Percentiles rank a stretch among this genome's conserved stretches.
Evolutionary conservation across 345 rosid genomes (phyloP).

Genomic region (Passiflora organensis): DNA sequence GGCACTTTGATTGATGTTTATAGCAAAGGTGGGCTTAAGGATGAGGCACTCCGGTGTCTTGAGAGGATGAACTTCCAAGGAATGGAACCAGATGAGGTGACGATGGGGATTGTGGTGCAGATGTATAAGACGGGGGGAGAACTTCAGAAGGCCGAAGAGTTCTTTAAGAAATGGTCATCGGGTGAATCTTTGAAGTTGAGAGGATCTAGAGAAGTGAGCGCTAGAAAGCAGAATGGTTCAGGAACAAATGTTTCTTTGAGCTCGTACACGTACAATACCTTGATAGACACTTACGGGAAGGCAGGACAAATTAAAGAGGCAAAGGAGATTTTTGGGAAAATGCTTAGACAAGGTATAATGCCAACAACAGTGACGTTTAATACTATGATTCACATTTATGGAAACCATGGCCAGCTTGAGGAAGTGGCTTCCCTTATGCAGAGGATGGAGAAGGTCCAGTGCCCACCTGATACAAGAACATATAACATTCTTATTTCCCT

Average conservation of each 20-base stretch:
- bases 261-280: conserved; percentile 64
- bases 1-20: conserved; percentile 87
- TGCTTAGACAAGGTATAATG: conserved; percentile 64
- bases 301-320: conserved; percentile 73
- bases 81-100: conserved; percentile 80
- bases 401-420: conserved; percentile 57
- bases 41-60: conserved; percentile 62
- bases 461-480: conserved; percentile 77
- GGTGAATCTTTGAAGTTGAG: conserved; percentile 34
- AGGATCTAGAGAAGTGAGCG: conserved; percentile 9
- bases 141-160: conserved; percentile 68
- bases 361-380: conserved; percentile 87
- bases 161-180: conserved; percentile 68
- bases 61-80: conserved; percentile 68
- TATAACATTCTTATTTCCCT: conserved; percentile 79
- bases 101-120: conserved; percentile 70
- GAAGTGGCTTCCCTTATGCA: conserved; percentile 61
- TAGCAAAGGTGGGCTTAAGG: conserved; percentile 69
- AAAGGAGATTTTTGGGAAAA: conserved; percentile 49
- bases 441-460: conserved; percentile 67
- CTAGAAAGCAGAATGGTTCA: conserved; percentile 13
- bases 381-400: conserved; percentile 77
- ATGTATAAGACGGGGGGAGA: conserved; percentile 83
- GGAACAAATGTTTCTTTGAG: conserved; percentile 39
- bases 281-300: conserved; percentile 87